Base-by-base conservation (phyloP, 2,329 filamentous ascomycete genomes). In the Cordyceps fumosorosea region DNA sequence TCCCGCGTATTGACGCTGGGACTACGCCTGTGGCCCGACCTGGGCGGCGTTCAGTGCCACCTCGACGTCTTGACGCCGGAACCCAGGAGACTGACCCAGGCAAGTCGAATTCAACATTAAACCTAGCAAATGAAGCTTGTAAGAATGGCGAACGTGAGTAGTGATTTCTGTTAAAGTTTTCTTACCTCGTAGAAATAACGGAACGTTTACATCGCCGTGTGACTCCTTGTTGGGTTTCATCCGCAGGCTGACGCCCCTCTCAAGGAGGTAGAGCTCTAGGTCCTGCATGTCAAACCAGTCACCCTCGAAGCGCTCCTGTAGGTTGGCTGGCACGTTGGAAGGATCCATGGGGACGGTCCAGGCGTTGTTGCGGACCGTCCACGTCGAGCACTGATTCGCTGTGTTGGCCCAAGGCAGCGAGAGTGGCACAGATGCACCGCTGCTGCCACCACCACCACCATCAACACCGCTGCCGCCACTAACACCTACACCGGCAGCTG, bases 281-380 rank as follows among this genome's bases (percentile, higher is more conserved):
- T 65, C 65, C 58, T 65, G 65, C 64, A 66, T 63, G 24, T 66
- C 64, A 44, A 66, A 66, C 65, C 64, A 65, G 54, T 66, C 65
- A 16, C 65, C 65, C 20, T 44, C 53, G 51, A 66, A 57, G 10
- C 62, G 34, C 2, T 63, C 51, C 37, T 63, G 64, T 2, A 65
- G 52, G 24, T 64, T 57, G 5, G 56, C 29, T 7, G 65, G 62
- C 14, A 66, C 60, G 16, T 63, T 24, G 1, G 64, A 60, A 24
- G 63, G 22, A 16, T 64, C 60, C 12, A 66, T 62, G 1, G 32
- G 34, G n/a, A 65, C 55, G 16, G 58, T 63, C 24, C 48, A 56
- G 51, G 60, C 51, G 24, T 59, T 55, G 10, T 55, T 61, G 40
- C 59, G 59, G 29, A 1, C 3, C 59, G 59, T 50, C 44, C 51